Evolutionary conservation across 2,329 filamentous ascomycete species (phyloP), one percentile per base, ranked within the genome.

Genomic region (Didymella pinodella): DNA sequence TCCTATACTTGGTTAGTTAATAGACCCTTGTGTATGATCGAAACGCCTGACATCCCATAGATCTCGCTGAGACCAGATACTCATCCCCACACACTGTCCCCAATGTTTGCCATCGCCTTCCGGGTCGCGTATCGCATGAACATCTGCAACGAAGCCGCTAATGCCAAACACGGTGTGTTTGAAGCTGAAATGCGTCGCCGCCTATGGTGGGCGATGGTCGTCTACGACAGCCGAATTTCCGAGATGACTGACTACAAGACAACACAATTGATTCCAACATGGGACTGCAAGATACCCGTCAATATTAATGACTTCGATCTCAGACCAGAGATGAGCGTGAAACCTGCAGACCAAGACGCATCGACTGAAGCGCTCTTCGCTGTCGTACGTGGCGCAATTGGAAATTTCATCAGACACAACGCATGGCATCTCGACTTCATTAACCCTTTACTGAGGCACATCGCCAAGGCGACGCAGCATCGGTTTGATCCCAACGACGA

Each of bases 71-170:
- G 83, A 20, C 78, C 82, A 0, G 78, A 76, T 47, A 77, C 75
- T 41, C 78, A 80, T 61, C 80, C 81, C 7, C 74, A 79, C 5
- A 75, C 80, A 0, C 77, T 82, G 29, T 87, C 85, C 79, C 83
- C 84, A 7, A 77, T 87, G 64, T 83, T 82, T 4, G 85, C 85
- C 2, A 79, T 88, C 2, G 82, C 84, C 4, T 79, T 87, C 26
- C 83, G 86, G 11, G 83, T 89, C 48, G 86, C 83, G 1, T 84
- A 87, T 59, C 83, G 84, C 3, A 82, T 88, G 70, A 85, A 86
- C 0, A 78, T 89, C 2, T 84, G 88, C 63, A 81, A 83, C 8
- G 88, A 90, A 83, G 65, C 81, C 75, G 66, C 74, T 16, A 69
- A 71, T 20, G 69, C 85, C 5, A 81, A 83, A 22, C 67, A 89